Base-by-base conservation (phyloP, 371 early-diverging fungal genomes). In the Mucor irregularis region DNA sequence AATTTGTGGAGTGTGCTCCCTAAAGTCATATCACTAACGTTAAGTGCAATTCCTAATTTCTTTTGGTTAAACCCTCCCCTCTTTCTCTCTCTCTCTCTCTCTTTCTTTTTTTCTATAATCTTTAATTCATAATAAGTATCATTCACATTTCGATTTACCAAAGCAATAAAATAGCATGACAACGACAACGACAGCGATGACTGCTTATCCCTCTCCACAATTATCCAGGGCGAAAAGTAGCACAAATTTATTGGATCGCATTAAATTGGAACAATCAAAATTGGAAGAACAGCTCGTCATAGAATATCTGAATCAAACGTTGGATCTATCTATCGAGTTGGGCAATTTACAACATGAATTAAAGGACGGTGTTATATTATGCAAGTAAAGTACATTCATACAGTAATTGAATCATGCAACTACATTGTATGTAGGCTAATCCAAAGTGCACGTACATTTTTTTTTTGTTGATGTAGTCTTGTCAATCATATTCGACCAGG, bases 361-460 rank as follows among this genome's bases (percentile, higher is more conserved):
- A 14, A 82, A 85, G 58, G 90, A 90, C 52, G 94, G 94, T n/a
- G 83, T 91, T 8, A 53, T 89, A 7, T 78, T 93, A 37, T 93
- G 94, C 83, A 79, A 79, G 89, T 87, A 76, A 68, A 34, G 2
- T 17, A 11, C 28, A 17, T 17, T 43, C 38, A n/a, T 38, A 44
- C 28, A 43, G 4, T 14, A 31, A 21, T 17, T 35, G 28, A 44
- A n/a, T n/a, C n/a, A n/a, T n/a, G n/a, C n/a, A n/a, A n/a, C n/a
- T n/a, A n/a, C n/a, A n/a, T n/a, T n/a, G n/a, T n/a, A n/a, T n/a
- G n/a, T n/a, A n/a, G n/a, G n/a, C n/a, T n/a, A n/a, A n/a, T 40
- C 21, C n/a, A 44, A 16, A 24, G 21, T n/a, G 10, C 25, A 35
- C 22, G 31, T 25, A 13, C 42, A 11, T 49, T 57, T 46, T 4